Conservation (phyloP, 768 basidiomycete genomes). For the Tremella yokohamensis region DNA sequence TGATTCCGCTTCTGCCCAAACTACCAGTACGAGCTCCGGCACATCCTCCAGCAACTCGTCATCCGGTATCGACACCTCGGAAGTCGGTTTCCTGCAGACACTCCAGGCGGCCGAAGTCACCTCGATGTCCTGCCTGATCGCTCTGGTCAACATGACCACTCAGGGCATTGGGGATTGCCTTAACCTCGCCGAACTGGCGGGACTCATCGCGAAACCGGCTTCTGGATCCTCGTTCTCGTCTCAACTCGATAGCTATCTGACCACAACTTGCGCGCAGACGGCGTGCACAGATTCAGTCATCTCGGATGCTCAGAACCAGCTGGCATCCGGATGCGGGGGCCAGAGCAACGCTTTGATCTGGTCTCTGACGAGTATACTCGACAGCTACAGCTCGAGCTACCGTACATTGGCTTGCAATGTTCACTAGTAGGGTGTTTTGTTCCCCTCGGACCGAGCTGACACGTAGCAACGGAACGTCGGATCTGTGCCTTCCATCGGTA, state of each 20-base stretch:
- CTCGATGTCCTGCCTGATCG: conserved; percentile 45
- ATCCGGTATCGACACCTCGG: conserved; percentile 10
- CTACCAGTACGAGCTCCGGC: conserved; percentile 5
- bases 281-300: conserved; percentile 32
- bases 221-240: conserved; percentile 30
- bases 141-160: conserved; percentile 47
- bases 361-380: conserved; percentile 30
- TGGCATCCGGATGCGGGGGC: conserved; percentile 25
- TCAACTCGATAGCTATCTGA: conserved; percentile 36
- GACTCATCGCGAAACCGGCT: conserved; percentile 27
- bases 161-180: conserved; percentile 41
- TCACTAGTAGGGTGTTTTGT: conserved; percentile 36
- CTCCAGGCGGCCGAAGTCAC: conserved; percentile 37
- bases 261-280: conserved; percentile 23
- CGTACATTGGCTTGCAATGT: conserved; percentile 44
- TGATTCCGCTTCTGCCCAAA: conserved; percentile 3
- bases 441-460: neutral
- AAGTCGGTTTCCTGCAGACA: conserved; percentile 38
- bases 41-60: conserved; percentile 12
- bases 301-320: conserved; percentile 22
- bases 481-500: conserved; percentile 33
- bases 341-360: conserved; percentile 24
- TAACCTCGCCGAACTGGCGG: conserved; percentile 33
- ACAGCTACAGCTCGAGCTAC: conserved; percentile 38
- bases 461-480: conserved; percentile 42